These are phyloP conservation scores for Penicillium sp. DNA, from an alignment of 2,329 filamentous ascomycete genomes.

Conservation along the genomic window DNA sequence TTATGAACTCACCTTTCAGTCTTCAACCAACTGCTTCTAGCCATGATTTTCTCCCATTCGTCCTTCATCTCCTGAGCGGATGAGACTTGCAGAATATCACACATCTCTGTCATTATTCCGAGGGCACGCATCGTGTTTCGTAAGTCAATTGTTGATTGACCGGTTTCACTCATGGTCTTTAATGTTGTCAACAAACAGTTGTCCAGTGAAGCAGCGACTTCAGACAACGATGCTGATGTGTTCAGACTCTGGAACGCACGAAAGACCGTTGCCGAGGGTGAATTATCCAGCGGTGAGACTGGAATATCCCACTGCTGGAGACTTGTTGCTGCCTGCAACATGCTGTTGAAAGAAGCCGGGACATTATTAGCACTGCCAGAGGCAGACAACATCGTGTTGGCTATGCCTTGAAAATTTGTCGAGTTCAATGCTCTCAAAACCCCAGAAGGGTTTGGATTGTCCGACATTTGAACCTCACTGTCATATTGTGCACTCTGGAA, in stretches of 20 bases:
- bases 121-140: conserved; percentile 63
- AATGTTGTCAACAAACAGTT: conserved; percentile 59
- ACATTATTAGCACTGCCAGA: conserved; percentile 56
- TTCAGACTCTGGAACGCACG: conserved; percentile 79
- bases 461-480: conserved; percentile 69
- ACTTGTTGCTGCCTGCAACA: conserved; percentile 77
- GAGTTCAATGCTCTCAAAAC: conserved; percentile 76
- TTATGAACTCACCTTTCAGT: conserved; percentile 67
- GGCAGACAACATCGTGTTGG: conserved; percentile 73
- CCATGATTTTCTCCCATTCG: conserved; percentile 66
- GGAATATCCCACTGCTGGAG: conserved; percentile 92
- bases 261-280: conserved; percentile 72
- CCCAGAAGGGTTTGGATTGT: conserved; percentile 65
- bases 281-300: conserved; percentile 64
- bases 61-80: conserved; percentile 64
- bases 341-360: conserved; percentile 65
- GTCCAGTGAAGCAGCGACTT: conserved; percentile 63
- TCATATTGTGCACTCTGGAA: conserved; percentile 92
- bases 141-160: conserved; percentile 50
- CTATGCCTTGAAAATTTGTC: conserved; percentile 83
- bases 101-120: conserved; percentile 79
- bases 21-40: conserved; percentile 76
- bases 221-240: conserved; percentile 61
- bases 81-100: conserved; percentile 70
- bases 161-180: conserved; percentile 40